Base-by-base conservation (phyloP, 108 stramenopile genomes). In the Schizochytrium sp. region DNA sequence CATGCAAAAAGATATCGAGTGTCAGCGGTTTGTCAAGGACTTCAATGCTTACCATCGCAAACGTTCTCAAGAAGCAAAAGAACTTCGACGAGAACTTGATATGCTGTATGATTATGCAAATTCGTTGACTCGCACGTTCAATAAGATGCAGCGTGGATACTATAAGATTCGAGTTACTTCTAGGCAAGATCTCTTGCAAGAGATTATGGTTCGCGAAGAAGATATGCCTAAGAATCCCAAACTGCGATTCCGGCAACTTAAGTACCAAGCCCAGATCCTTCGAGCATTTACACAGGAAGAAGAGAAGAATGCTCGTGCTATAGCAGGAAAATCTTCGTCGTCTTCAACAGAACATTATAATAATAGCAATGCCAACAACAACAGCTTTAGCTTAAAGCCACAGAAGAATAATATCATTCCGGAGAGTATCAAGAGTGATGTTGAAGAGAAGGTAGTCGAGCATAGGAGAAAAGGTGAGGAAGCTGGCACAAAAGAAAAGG, bases 91-190 rank as follows among this genome's bases (percentile, higher is more conserved):
- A 17, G 76, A 83, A 53, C 76, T 83, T 10, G 53, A 55, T 10
- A 40, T 42, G 28, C 3, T 83, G 50, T 83, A 83, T 42, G 76
- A 83, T 10, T 55, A 83, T 40, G 47, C 50, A 3, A 83, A 83
- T 28, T n/a, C 28, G 17, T n/a, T 83, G 19, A 53, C 76, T 10
- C 47, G 53, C 50, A 55, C 53, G 7, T 55, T 83, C 40, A 83
- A 83, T 40, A 83, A 83, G 53, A 55, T 83, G 53, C 76, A 83
- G 28, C 10, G 53, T 5, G 76, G 76, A 38, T 38, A 83, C 76
- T 83, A 83, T 53, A 83, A 83, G 47, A 83, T 83, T 28, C 76
- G 76, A 47, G 76, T 83, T 8, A 83, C 76, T 7, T 69, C 64
- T 38, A 38, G 64, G 42, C 19, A 69, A 44, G 64, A 69, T 69